Evolutionary conservation across 2,329 filamentous ascomycete genomes (phyloP), one percentile per base, ranked within the genome.

Genomic region (Leptographium lundbergii): DNA sequence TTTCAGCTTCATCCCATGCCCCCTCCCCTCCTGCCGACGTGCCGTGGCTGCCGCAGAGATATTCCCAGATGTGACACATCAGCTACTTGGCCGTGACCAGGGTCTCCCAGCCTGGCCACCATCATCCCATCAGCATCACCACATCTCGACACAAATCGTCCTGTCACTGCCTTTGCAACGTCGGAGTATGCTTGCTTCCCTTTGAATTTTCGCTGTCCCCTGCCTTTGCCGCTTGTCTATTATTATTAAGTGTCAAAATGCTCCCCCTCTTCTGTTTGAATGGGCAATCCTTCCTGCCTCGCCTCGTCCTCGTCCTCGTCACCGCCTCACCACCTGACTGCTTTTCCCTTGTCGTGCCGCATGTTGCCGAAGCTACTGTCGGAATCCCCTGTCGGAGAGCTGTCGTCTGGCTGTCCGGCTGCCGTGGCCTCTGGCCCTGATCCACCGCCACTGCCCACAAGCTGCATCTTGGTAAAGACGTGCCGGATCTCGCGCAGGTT

Each of bases 401-500:
- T 27, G 25, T 56, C 54, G 39, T 47, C 36, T 1, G 36, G 9
- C 25, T 29, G 10, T n/a, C 54, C 39, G 54, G 32, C 32, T 13
- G 52, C 24, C 17, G 5, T 14, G 27, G 29, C 32, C 13, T 36
- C 56, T 29, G 29, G 9, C 29, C 27, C 29, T 13, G 19, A n/a
- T 6, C 57, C 39, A 24, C 53, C 58, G 34, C 5, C 22, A 48
- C 56, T 54, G 29, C 60, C 56, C 19, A 60, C 60, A 10, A 90
- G 67, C 57, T 81, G 76, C 70, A 86, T 73, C 58, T 78, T 84
- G 54, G 80, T 78, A 65, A 91, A 91, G 27, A 95, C 78, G 39
- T 87, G 82, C 63, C 84, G 85, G 71, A 94, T 84, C 66, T 92
- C 86, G 53, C 84, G 81, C 24, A 94, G 71, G 64, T 86, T 87